phyloP scores from a whole-genome alignment of 805 yeast species.

The Osmozyma mogii region DNA sequence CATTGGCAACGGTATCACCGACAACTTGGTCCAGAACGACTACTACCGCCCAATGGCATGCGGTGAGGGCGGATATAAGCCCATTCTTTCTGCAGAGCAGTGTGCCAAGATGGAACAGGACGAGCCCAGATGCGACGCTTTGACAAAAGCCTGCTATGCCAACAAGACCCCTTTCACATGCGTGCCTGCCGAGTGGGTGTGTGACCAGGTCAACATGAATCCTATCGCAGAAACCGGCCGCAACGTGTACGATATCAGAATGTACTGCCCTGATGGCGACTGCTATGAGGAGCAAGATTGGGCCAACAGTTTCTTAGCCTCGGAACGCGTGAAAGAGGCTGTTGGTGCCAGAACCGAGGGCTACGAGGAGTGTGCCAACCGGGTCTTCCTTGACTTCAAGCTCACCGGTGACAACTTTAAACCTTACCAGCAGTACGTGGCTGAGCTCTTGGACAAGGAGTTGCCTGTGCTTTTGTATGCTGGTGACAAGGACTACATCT shows the following conservation, averaged over 20 bases:
- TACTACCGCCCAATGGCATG: conserved; percentile 42
- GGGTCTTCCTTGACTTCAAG: not conserved
- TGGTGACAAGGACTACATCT: conserved; percentile 13
- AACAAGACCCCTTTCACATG: conserved; percentile 28
- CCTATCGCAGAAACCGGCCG: conserved; percentile 42
- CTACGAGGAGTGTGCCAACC: not conserved
- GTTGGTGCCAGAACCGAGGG: conserved; percentile 38
- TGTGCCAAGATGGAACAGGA: conserved; percentile 28
- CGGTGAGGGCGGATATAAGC: conserved; percentile 36
- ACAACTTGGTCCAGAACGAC: conserved; percentile 27
- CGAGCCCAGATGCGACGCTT: conserved; percentile 27
- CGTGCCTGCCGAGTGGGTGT: conserved; percentile 31
- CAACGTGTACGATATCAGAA: conserved; percentile 60
- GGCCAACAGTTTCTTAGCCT: conserved; percentile 46
- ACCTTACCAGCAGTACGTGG: conserved; percentile 8
- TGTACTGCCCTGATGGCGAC: conserved; percentile 38
- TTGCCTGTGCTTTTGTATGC: conserved; percentile 10
- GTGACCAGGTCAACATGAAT: conserved; percentile 19
- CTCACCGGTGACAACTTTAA: conserved; percentile 6
- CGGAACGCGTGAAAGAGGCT: conserved; percentile 43
- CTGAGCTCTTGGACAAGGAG: conserved; percentile 8
- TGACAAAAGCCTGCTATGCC: conserved; percentile 24
- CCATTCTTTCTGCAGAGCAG: conserved; percentile 25
- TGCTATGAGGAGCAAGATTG: conserved; percentile 47
- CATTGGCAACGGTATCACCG: conserved; percentile 8